phyloP scores from a whole-genome alignment of 1,139 yeast species.

The Pichia sp. region DNA sequence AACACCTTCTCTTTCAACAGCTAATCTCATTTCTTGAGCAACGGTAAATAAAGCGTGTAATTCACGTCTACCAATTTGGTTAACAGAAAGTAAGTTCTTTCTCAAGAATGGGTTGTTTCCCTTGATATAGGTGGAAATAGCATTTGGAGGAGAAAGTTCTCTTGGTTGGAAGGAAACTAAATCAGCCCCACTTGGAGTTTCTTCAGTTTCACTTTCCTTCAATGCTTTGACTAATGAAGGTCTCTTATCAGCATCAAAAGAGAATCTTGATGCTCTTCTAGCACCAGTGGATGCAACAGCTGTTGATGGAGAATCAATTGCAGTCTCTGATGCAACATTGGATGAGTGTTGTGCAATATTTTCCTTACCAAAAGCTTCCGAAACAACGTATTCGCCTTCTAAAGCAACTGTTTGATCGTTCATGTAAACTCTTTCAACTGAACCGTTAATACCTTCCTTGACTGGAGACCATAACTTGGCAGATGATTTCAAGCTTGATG shows the following conservation, averaged over 20 bases:
- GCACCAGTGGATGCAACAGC: slow-evolving; percentile 7
- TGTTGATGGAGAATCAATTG: slow-evolving; percentile 5
- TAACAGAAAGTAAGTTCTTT: slow-evolving; percentile 80
- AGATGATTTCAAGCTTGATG: slow-evolving; percentile 33
- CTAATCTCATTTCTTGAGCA: slow-evolving; percentile 96
- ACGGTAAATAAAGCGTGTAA: slow-evolving; percentile 89
- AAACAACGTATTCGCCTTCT: slow-evolving; percentile 64
- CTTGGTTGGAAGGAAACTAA: slow-evolving; percentile 69
- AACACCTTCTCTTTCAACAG: slow-evolving; percentile 95
- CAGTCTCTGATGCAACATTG: slow-evolving; percentile 14
- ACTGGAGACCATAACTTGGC: slow-evolving; percentile 44
- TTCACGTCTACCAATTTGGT: slow-evolving; percentile 78
- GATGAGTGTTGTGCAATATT: slow-evolving; percentile 30
- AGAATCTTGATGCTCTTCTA: slow-evolving; percentile 34
- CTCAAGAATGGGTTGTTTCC: slow-evolving; percentile 82
- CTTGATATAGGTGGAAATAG: slow-evolving; percentile 69
- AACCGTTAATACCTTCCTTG: slow-evolving; percentile 49
- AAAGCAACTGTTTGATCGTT: slow-evolving; percentile 73
- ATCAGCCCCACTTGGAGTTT: slow-evolving; percentile 56
- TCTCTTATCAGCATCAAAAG: slow-evolving; percentile 35
- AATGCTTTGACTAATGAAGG: slow-evolving; percentile 30
- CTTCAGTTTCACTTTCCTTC: slow-evolving; percentile 31
- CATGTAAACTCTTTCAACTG: slow-evolving; percentile 81
- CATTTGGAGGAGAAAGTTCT: slow-evolving; percentile 68
- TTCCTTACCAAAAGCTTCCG: slow-evolving; percentile 54